Base-by-base conservation (phyloP, 2,329 filamentous ascomycete genomes). In the Fonsecaea erecta region DNA sequence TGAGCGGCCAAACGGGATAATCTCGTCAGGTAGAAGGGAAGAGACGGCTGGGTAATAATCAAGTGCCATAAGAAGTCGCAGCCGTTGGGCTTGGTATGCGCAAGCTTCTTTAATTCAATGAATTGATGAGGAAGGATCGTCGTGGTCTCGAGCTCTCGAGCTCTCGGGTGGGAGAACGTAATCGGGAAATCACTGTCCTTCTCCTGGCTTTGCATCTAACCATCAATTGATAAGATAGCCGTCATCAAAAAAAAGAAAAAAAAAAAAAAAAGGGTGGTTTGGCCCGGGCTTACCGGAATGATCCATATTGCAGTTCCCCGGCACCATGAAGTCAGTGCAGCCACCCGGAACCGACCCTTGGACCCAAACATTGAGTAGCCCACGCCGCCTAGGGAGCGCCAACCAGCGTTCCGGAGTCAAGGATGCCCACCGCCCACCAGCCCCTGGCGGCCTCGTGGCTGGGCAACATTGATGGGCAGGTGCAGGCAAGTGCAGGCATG, bases 351-450 rank as follows among this genome's bases (percentile, higher is more conserved):
- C 28, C 2, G 28, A 52, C 34, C 43, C 57, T 11, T 18, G 9
- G 57, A 51, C 43, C 57, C 57, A 52, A 52, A 52, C 11, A 37
- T n/a, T 9, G 43, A 60, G 57, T 52, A 60, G 57, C 57, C 53
- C 48, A 52, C 34, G 43, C 32, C 46, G 43, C 57, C 57, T 35
- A 52, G 26, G 51, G 16, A 21, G 30, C 55, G n/a, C 55, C 16
- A 30, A 32, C 35, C 40, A 32, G 7, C 35, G 28, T 48, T 46
- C 9, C 24, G 55, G 34, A 48, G 30, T 40, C n/a, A 14, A 48
- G 35, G 37, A 37, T 30, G 24, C 11, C n/a, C n/a, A n/a, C n/a
- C n/a, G n/a, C n/a, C n/a, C n/a, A n/a, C n/a, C n/a, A n/a, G n/a
- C n/a, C 24, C 55, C 55, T 58, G 35, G 40, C 26, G 28, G 2